Evolutionary conservation across 129 eudicot genomes (phyloP).

Genomic region (Saussurea involucrata): DNA sequence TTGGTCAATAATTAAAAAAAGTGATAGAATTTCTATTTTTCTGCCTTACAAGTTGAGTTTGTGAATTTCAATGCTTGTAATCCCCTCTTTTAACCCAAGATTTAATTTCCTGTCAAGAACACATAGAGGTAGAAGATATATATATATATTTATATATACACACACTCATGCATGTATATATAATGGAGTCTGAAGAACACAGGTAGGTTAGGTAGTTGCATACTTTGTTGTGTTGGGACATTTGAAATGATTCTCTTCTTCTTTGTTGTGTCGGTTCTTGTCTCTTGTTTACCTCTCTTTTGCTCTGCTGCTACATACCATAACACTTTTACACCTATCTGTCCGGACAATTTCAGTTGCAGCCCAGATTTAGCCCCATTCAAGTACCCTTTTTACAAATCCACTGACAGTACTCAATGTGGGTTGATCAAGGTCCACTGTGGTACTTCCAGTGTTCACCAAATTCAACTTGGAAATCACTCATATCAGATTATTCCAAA

Average conservation of each 20-base stretch:
- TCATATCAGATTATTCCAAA: background rate
- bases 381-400: slow-evolving; percentile 7
- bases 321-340: background rate
- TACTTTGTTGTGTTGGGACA: no score
- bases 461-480: background rate
- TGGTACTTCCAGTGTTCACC: no score
- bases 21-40: background rate
- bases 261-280: background rate
- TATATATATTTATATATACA: background rate
- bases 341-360: slow-evolving; percentile 22
- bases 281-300: slow-evolving; percentile 1
- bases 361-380: slow-evolving; percentile 2
- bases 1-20: background rate
- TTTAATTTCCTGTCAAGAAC: background rate
- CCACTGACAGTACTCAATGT: background rate
- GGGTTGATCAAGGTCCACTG: slow-evolving; percentile 9
- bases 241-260: slow-evolving; percentile 4
- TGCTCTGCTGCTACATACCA: background rate
- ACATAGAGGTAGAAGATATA: background rate
- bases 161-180: background rate
- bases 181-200: background rate
- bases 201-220: no score
- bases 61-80: background rate
- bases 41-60: background rate
- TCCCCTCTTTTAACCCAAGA: background rate